phyloP scores from a whole-genome alignment of 805 yeast genomes.

The Candida nitratophila region DNA sequence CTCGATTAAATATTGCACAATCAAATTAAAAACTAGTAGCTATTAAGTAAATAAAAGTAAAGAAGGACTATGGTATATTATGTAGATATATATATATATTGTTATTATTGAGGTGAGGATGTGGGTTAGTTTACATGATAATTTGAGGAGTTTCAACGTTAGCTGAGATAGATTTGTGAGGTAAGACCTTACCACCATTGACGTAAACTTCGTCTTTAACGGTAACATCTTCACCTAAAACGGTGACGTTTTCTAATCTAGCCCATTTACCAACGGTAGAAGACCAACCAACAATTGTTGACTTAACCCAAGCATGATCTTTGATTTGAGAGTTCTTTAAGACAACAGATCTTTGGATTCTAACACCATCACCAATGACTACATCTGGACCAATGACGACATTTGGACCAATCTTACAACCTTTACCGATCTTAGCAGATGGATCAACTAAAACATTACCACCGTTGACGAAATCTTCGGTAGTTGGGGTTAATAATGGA shows the following conservation, averaged over 20 bases:
- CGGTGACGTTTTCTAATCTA: conserved; percentile 95
- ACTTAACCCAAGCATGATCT: conserved; percentile 97
- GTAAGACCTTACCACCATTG: conserved; percentile 98
- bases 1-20: too few relatives aligned
- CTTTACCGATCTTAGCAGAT: conserved; percentile 85
- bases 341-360: conserved; percentile 92
- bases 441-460: conserved; percentile 95
- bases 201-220: conserved; percentile 97
- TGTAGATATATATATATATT: too few relatives aligned
- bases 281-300: conserved; percentile 99
- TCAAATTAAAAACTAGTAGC: too few relatives aligned
- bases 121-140: conserved; percentile 72
- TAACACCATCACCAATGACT: conserved; percentile 95
- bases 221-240: conserved; percentile 97
- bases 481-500: conserved; percentile 49
- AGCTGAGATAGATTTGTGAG: conserved; percentile 93
- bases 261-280: conserved; percentile 98
- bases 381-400: conserved; percentile 97
- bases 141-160: conserved; percentile 97
- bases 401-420: conserved; percentile 96
- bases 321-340: conserved; percentile 85
- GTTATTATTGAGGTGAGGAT: too few relatives aligned
- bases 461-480: conserved; percentile 71
- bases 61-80: too few relatives aligned
- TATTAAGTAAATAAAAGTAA: too few relatives aligned